Percentiles rank a stretch among this genome's conserved stretches.
Evolutionary conservation across 1,284 basidiomycete species (phyloP).

Genomic region (Ceratobasidium sp.): DNA sequence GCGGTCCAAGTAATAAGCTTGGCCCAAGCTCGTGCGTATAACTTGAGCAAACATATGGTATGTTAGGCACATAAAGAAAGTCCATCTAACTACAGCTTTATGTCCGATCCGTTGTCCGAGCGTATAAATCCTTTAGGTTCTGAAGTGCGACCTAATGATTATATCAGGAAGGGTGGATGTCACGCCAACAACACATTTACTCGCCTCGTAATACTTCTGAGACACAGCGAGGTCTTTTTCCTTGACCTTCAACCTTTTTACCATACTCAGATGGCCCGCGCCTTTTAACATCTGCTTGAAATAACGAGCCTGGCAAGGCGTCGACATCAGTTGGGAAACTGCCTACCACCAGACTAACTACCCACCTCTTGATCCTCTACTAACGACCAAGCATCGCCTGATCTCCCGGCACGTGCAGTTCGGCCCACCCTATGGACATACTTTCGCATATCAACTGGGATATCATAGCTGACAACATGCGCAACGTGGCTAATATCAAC

Average conservation of each 20-base stretch:
- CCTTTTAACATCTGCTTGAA: constrained; percentile 88
- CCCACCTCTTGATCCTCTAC: constrained; percentile 94
- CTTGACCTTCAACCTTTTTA: constrained; percentile 77
- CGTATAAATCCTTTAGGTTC: constrained; percentile 35
- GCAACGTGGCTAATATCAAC: constrained; percentile 93
- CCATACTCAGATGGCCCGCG: constrained; percentile 76
- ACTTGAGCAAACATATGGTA: neutral
- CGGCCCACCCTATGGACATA: constrained; percentile 97
- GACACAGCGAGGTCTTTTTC: constrained; percentile 71
- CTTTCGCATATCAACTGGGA: constrained; percentile 95
- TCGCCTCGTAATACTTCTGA: constrained; percentile 72
- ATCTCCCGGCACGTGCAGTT: constrained; percentile 89
- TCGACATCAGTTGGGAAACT: neutral
- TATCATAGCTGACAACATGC: constrained; percentile 95
- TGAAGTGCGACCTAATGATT: constrained; percentile 37
- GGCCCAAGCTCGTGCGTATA: neutral
- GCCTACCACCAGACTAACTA: constrained; percentile 16
- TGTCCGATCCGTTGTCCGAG: constrained; percentile 13
- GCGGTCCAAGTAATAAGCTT: constrained; percentile 10
- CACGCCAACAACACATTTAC: constrained; percentile 46
- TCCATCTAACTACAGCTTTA: neutral
- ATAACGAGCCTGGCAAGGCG: constrained; percentile 72
- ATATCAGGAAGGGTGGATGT: neutral
- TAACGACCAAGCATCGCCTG: constrained; percentile 91
- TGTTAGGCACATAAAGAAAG: neutral